Percentiles rank a stretch among this genome's conserved stretches.
These are phyloP conservation scores for Gloeostereum incarnatum DNA, from an alignment of 768 basidiomycete species.

Conservation along the genomic window DNA sequence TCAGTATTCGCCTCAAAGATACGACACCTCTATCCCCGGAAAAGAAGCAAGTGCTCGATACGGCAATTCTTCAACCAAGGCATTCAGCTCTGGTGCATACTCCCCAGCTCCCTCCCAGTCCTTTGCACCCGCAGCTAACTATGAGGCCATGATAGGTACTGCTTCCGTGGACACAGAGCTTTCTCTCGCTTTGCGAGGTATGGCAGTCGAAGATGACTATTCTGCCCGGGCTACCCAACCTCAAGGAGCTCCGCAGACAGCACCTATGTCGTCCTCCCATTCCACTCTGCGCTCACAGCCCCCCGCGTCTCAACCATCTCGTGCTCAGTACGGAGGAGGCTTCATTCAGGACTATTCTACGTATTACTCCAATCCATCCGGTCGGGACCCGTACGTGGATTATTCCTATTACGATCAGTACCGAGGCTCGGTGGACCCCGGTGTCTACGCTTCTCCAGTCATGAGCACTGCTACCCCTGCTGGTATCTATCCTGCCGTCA, in stretches of 20 bases:
- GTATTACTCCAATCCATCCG: slow-evolving; percentile 45
- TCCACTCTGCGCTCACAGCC: slow-evolving; percentile 19
- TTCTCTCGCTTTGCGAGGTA: slow-evolving; percentile 48
- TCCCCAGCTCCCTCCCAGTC: slow-evolving; percentile 14
- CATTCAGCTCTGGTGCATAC: slow-evolving; percentile 20
- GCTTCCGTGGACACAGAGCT: slow-evolving; percentile 43
- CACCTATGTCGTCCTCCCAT: too few species aligned
- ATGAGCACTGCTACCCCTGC: slow-evolving; percentile 32
- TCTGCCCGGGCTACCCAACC: slow-evolving; percentile 23
- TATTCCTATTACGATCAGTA: slow-evolving; percentile 45
- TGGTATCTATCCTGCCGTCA: slow-evolving; percentile 39
- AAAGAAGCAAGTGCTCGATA: slow-evolving; percentile 30
- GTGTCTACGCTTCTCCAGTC: slow-evolving; percentile 40
- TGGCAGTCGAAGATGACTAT: slow-evolving; percentile 49
- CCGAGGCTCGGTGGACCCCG: slow-evolving; percentile 31
- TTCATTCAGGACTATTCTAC: slow-evolving; percentile 52
- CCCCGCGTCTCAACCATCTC: slow-evolving; percentile 18
- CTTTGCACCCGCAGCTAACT: slow-evolving; percentile 6
- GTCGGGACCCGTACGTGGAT: slow-evolving; percentile 42
- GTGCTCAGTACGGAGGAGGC: slow-evolving; percentile 34
- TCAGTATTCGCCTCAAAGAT: slow-evolving; percentile 46
- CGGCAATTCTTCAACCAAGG: slow-evolving; percentile 28
- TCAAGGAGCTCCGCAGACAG: slow-evolving; percentile 13
- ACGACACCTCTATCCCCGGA: slow-evolving; percentile 34
- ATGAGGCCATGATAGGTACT: slow-evolving; percentile 16